A percentile compares a stretch with the other conserved stretches of the same genome.
phyloP scores from a whole-genome alignment of 768 basidiomycete genomes.

The Chalciporus piperatus region DNA sequence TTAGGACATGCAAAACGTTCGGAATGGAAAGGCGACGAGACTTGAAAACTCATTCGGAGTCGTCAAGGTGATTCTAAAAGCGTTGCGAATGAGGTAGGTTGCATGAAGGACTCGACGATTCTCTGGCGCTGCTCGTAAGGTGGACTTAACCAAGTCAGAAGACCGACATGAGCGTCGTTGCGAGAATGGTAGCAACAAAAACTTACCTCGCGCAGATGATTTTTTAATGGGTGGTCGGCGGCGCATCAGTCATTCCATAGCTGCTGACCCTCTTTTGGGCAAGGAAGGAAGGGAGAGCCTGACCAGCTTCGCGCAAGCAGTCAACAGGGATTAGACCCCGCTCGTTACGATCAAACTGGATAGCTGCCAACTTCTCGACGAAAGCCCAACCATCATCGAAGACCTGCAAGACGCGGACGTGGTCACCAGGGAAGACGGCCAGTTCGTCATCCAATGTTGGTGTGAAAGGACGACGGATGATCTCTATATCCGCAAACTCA shows the following conservation, averaged over 20 bases:
- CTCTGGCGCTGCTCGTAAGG: neutral
- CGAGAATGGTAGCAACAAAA: neutral
- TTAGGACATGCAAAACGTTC: neutral
- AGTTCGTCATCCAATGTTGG: conserved; percentile 62
- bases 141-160: neutral
- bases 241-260: conserved; percentile 15
- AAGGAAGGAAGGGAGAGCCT: conserved; percentile 48
- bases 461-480: conserved; percentile 52
- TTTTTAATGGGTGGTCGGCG: neutral
- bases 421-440: conserved; percentile 46
- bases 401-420: conserved; percentile 47
- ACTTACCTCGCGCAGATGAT: conserved; percentile 1
- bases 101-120: neutral
- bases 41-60: neutral
- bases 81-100: neutral
- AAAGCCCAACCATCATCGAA: conserved; percentile 75
- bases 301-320: conserved; percentile 51
- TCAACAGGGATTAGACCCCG: conserved; percentile 68
- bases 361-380: conserved; percentile 43
- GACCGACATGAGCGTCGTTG: neutral
- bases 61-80: conserved; percentile 2
- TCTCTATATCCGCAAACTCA: conserved; percentile 43
- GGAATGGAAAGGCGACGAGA: neutral
- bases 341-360: conserved; percentile 2
- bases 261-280: conserved; percentile 48